phyloP scores from a whole-genome alignment of 768 basidiomycete species.

The Suillus tomentosus region DNA sequence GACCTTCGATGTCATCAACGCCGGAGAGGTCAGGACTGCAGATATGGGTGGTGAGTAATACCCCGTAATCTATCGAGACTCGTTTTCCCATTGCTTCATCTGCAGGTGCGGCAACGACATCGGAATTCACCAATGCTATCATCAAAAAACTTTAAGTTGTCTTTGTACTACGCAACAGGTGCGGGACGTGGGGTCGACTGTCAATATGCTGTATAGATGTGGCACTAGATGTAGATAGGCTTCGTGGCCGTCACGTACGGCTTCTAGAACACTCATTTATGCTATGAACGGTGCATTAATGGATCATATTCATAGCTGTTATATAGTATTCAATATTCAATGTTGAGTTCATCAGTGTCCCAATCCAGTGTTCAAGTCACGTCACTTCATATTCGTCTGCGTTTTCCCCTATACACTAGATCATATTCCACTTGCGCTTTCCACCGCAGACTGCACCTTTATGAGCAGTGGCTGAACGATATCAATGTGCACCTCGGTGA shows the following conservation, averaged over 20 bases:
- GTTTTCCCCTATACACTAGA: slow-evolving; percentile 13
- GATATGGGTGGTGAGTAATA: slow-evolving; percentile 86
- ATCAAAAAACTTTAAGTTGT: slow-evolving; percentile 69
- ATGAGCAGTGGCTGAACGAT: too few species aligned
- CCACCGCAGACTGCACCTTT: background rate
- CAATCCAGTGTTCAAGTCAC: slow-evolving; percentile 38
- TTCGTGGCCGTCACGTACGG: slow-evolving; percentile 1
- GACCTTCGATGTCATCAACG: slow-evolving; percentile 90
- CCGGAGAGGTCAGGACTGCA: slow-evolving; percentile 85
- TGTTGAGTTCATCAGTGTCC: slow-evolving; percentile 36
- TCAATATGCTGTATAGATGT: slow-evolving; percentile 5
- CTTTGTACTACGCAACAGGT: background rate
- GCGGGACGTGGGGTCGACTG: background rate
- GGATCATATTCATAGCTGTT: slow-evolving; percentile 24
- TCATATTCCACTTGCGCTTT: slow-evolving; percentile 34
- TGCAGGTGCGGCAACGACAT: slow-evolving; percentile 83
- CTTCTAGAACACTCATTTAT: slow-evolving; percentile 12
- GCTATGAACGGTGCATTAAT: slow-evolving; percentile 17
- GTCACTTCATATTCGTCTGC: slow-evolving; percentile 16
- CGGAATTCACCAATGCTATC: slow-evolving; percentile 92
- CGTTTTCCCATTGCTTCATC: slow-evolving; percentile 15
- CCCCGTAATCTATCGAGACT: slow-evolving; percentile 1
- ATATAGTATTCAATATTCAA: slow-evolving; percentile 15
- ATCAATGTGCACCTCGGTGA: too few species aligned
- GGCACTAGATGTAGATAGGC: slow-evolving; percentile 7